Percentiles rank a stretch among this genome's conserved stretches.
Evolutionary conservation across 495 filamentous ascomycete species (phyloP).

Genomic region (Pyrenula aspistea): DNA sequence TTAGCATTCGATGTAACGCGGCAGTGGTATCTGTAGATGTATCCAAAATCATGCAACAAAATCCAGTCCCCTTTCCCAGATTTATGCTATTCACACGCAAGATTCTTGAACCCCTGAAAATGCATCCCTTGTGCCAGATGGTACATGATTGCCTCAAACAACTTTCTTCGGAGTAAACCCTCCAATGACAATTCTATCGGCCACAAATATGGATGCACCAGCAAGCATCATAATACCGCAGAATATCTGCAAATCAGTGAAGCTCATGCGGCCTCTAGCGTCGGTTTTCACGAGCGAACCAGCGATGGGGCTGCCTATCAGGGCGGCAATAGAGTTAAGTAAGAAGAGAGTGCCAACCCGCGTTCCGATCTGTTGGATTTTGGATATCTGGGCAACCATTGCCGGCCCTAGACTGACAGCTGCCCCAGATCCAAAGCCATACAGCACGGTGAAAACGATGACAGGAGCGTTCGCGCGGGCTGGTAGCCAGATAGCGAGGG

Average conservation of each 20-base stretch:
- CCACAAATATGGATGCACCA: conserved; percentile 35
- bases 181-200: conserved; percentile 22
- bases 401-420: conserved; percentile 53
- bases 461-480: conserved; percentile 44
- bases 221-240: conserved; percentile 47
- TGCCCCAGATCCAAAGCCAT: conserved; percentile 62
- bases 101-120: too few relatives aligned
- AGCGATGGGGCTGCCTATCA: conserved; percentile 63
- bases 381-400: conserved; percentile 57
- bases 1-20: too few relatives aligned
- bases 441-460: conserved; percentile 54
- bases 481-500: conserved; percentile 60
- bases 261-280: conserved; percentile 30
- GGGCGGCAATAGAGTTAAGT: conserved; percentile 46
- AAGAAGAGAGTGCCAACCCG: conserved; percentile 59
- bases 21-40: too few relatives aligned
- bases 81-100: too few relatives aligned
- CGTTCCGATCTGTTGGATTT: conserved; percentile 60
- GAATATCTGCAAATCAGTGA: conserved; percentile 52
- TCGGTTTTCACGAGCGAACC: conserved; percentile 49
- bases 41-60: too few relatives aligned
- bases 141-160: conserved; percentile 10
- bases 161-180: conserved; percentile 19
- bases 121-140: too few relatives aligned
- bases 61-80: too few relatives aligned